Evolutionary conservation across 306 rosid genomes (phyloP), one percentile per base, ranked within the genome.

Genomic region (Cajanus cajan): DNA sequence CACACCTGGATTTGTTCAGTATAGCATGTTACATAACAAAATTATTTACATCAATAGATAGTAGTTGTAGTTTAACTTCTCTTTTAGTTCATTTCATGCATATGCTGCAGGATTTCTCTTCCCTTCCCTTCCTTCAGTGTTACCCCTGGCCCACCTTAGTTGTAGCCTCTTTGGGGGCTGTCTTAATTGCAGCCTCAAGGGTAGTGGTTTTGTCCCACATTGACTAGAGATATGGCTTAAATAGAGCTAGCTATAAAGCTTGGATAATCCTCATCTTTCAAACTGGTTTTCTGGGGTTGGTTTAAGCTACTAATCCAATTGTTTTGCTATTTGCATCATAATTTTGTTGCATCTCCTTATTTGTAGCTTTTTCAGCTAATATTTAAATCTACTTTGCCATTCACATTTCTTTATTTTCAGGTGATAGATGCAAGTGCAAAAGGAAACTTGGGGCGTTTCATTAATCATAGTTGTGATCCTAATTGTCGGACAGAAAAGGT

Each of bases 401-500:
- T 88, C 12, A 76, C 73, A 47, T 52, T 37, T 82, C 55, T 58
- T 78, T 82, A 68, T 80, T 78, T 87, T 57, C 93, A 96, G 99
- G 98, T 96, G 57, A 96, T 96, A 71, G 99, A 96, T 87, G 99
- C 99, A 61, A 91, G 97, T 79, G 92, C 94, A 64, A 96, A 96
- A 87, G 99, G 99, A 87, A 96, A 96, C 86, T 82, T 93, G 92
- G 99, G 99, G 55, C 98, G 99, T 58, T 96, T 91, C 89, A 96
- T 96, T 82, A 96, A 93, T 89, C 99, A 96, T 77, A 96, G 99
- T 64, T 96, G 99, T 82, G 96, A 91, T 41, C 99, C 99, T 36
- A 96, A 96, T 85, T 96, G 99, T 80, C 93, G 92, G 58, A 96
- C 99, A 11, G 99, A 96, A 78, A 96, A 96, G 98, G 99, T 93